A percentile compares a stretch with the other conserved stretches of the same genome.
Evolutionary conservation across 345 rosid genomes (phyloP).

Genomic region (Litchi chinensis): DNA sequence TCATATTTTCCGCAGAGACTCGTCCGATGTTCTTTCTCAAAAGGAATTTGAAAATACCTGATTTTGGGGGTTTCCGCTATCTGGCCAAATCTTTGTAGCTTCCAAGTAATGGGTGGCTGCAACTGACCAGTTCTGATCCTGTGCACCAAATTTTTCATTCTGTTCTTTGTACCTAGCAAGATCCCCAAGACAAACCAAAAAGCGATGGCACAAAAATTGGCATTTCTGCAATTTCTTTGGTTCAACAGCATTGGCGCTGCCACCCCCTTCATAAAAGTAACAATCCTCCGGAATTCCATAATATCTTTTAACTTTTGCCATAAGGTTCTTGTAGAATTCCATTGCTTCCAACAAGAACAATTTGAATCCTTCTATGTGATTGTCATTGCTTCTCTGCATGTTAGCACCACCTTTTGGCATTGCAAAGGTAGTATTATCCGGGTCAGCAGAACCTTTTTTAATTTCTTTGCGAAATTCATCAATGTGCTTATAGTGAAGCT

Average conservation of each 20-base stretch:
- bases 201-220: constrained; percentile 74
- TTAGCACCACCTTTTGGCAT: constrained; percentile 26
- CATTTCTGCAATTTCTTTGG: constrained; percentile 46
- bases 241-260: constrained; percentile 32
- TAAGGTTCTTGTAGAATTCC: constrained; percentile 56
- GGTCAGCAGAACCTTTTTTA: constrained; percentile 42
- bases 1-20: background rate
- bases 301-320: constrained; percentile 46
- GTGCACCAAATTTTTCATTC: constrained; percentile 41
- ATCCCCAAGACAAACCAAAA: constrained; percentile 90
- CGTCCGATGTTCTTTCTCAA: background rate
- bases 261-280: constrained; percentile 28
- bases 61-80: constrained; percentile 91
- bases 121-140: constrained; percentile 71
- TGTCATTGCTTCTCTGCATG: constrained; percentile 25
- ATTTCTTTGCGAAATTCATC: constrained; percentile 83
- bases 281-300: constrained; percentile 50
- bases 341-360: constrained; percentile 61
- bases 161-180: constrained; percentile 86
- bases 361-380: constrained; percentile 55
- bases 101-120: constrained; percentile 78
- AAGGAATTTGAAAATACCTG: constrained; percentile 49
- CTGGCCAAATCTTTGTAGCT: constrained; percentile 77
- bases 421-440: constrained; percentile 20
- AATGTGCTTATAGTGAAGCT: constrained; percentile 78